Conservation (phyloP, 345 rosid genomes). For the Lenwebbia sp. region DNA sequence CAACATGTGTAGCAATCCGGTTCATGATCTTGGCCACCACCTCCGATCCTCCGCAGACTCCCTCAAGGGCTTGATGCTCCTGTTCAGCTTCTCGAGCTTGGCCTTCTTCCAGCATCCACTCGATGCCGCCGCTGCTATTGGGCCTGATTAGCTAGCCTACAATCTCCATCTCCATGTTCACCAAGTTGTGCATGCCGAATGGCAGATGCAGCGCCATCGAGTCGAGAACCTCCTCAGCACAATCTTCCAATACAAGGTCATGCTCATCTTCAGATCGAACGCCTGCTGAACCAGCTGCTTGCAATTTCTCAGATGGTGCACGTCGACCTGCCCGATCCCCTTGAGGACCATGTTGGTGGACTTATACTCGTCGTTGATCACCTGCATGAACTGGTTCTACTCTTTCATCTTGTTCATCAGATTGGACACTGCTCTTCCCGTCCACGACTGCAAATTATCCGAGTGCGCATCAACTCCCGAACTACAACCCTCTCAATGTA, state of each 20-base stretch:
- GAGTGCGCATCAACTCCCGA: conserved; percentile 1
- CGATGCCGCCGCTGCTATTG: background rate
- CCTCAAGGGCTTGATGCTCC: conserved; percentile 4
- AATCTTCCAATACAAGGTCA: conserved; percentile 15
- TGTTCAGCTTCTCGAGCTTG: conserved; percentile 11
- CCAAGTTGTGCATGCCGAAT: background rate
- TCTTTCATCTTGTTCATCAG: conserved; percentile 13
- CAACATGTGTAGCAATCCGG: background rate
- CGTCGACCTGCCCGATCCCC: conserved; percentile 4
- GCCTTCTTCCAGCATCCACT: conserved; percentile 12
- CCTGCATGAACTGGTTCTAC: background rate
- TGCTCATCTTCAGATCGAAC: conserved; percentile 14
- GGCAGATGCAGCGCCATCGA: conserved; percentile 3
- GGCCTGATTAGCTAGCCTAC: conserved; percentile 1
- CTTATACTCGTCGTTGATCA: background rate
- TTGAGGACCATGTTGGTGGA: background rate
- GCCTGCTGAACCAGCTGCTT: background rate
- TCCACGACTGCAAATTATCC: background rate
- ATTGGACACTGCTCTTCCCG: conserved; percentile 6
- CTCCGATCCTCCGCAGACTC: conserved; percentile 8
- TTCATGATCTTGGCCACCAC: conserved; percentile 5
- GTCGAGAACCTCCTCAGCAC: conserved; percentile 15
- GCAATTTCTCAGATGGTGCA: background rate
- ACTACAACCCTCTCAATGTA: conserved; percentile 10
- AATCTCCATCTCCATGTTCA: conserved; percentile 11